Evolutionary conservation across 148 eudicot species (phyloP), one percentile per base, ranked within the genome.

Genomic region (Vaccinium macrocarpon): DNA sequence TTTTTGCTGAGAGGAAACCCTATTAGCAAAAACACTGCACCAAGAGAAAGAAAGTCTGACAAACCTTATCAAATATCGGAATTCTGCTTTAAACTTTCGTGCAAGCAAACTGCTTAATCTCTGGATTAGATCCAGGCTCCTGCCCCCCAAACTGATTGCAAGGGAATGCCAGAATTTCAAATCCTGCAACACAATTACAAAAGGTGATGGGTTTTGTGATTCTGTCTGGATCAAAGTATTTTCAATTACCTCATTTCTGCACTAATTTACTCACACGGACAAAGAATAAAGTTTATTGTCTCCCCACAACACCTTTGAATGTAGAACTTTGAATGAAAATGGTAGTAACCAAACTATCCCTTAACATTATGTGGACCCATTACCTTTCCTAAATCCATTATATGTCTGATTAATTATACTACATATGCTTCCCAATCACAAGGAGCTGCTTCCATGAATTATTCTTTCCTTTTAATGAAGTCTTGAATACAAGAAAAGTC

Each of bases 91-190:
- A 88, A 88, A 94, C 81, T 90, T 90, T 89, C 29, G 97, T 96
- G 74, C 98, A 96, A 23, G 99, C 99, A 23, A 94, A 93, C 79
- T 93, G 87, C 89, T 96, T 96, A 71, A 96, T 96, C 81, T 96
- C 97, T 62, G 87, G 66, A 87, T 96, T 96, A 72, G 99, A 89
- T 75, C 98, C 98, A 68, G 99, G 98, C 87, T 96, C 99, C 84
- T 96, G 99, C 81, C 91, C 93, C 76, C 98, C 98, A 90, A 96
- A 96, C 89, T 96, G 99, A 87, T 96, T 96, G 90, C 97, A 96
- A 21, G 99, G 99, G 81, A 96, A 96, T 27, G 99, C 99, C 76
- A 96, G 82, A 78, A 96, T 93, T 87, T 96, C 99, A 85, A 96
- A 91, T 66, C 99, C 99, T 96, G 89, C 81, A 88, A 70, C 61